These are phyloP conservation scores for Exserohilum turcica DNA, from an alignment of 2,329 filamentous ascomycete genomes.

Conservation along the genomic window DNA sequence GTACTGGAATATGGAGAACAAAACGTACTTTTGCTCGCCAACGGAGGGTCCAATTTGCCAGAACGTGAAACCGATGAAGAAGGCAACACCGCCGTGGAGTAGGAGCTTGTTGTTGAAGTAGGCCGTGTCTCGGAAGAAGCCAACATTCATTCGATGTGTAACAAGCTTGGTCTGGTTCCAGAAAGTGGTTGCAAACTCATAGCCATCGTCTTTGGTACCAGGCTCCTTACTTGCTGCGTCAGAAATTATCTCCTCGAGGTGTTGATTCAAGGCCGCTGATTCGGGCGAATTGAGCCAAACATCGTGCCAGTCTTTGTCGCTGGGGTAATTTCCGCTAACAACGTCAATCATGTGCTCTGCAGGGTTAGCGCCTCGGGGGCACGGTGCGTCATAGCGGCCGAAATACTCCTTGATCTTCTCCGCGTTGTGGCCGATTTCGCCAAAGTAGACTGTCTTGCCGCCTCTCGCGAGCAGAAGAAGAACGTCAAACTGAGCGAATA, in stretches of 20 bases:
- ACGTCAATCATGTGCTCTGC: slow-evolving; percentile 83
- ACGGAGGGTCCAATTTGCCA: slow-evolving; percentile 33
- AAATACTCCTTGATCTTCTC: slow-evolving; percentile 63
- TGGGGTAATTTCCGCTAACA: slow-evolving; percentile 48
- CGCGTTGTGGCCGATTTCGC: slow-evolving; percentile 75
- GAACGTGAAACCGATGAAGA: slow-evolving; percentile 38
- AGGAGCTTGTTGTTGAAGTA: slow-evolving; percentile 36
- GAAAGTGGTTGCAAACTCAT: slow-evolving; percentile 39
- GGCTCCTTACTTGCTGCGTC: slow-evolving; percentile 47
- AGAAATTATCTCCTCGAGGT: slow-evolving; percentile 46
- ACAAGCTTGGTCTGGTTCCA: slow-evolving; percentile 35
- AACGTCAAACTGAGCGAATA: slow-evolving; percentile 83
- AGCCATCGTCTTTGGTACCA: slow-evolving; percentile 47
- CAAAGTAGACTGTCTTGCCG: slow-evolving; percentile 82
- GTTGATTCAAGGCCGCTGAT: slow-evolving; percentile 38
- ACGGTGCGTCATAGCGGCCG: slow-evolving; percentile 58
- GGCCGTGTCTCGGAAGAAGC: slow-evolving; percentile 31
- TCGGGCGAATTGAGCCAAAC: slow-evolving; percentile 48
- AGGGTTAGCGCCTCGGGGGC: slow-evolving; percentile 55
- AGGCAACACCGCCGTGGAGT: slow-evolving; percentile 29
- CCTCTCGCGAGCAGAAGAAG: slow-evolving; percentile 75
- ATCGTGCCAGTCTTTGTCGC: slow-evolving; percentile 51
- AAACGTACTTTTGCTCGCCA: slow-evolving; percentile 49
- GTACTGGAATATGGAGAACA: slow-evolving; percentile 59
- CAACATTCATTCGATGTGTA: slow-evolving; percentile 28